Evolutionary conservation across 768 basidiomycete species (phyloP).

Genomic region (Tylopilus intermedius): DNA sequence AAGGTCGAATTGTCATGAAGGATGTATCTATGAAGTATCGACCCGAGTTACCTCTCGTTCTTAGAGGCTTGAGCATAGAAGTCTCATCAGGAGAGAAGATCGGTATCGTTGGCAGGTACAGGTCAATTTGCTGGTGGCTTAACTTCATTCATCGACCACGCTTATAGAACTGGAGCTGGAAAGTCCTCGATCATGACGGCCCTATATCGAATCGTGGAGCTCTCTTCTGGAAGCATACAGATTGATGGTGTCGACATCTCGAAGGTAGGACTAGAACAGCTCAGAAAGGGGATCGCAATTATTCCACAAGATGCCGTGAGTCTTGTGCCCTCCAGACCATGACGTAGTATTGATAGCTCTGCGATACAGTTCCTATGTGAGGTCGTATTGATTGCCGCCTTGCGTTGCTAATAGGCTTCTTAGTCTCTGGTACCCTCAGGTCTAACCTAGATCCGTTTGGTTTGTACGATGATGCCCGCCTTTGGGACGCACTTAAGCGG

Average conservation of each 20-base stretch:
- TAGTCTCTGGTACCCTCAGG: constrained; percentile 75
- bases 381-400: constrained; percentile 3
- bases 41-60: constrained; percentile 80
- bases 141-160: not conserved
- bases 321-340: not conserved
- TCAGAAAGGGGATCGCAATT: constrained; percentile 65
- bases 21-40: constrained; percentile 78
- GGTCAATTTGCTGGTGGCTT: constrained; percentile 12
- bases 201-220: constrained; percentile 80
- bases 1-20: constrained; percentile 70
- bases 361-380: constrained; percentile 37
- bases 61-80: constrained; percentile 75
- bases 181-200: constrained; percentile 89
- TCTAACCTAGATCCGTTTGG: constrained; percentile 90
- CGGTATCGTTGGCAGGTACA: constrained; percentile 72
- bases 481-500: constrained; percentile 87
- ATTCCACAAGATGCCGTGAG: constrained; percentile 69
- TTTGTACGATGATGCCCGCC: constrained; percentile 66
- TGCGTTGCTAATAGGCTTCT: constrained; percentile 5
- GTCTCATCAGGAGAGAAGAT: constrained; percentile 82
- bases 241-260: constrained; percentile 86
- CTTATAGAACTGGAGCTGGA: constrained; percentile 70
- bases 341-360: not conserved
- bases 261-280: constrained; percentile 68
- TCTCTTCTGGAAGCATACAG: constrained; percentile 64